Evolutionary conservation across 164 flowering plant genomes (phyloP), one percentile per base, ranked within the genome.

Genomic region (Warburgia ugandensis): DNA sequence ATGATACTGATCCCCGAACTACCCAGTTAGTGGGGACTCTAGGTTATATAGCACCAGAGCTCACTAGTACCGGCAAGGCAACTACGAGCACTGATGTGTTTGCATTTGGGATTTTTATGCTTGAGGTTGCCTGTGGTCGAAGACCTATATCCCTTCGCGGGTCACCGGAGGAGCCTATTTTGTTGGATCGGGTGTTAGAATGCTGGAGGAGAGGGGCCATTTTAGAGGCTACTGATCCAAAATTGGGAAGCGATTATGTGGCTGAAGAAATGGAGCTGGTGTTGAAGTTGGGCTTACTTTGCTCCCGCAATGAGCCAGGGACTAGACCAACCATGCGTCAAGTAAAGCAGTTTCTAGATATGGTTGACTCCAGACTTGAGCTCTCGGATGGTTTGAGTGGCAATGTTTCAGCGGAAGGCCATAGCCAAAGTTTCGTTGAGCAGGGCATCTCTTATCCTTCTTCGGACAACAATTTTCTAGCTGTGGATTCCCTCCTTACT

Each of bases 41-140:
- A 3, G 66, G 66, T 6, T 63, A 63, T 30, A 19, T 56, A 1
- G 52, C 64, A 9, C 64, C 64, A 5, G 67, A 63, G 45, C 27
- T 56, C 11, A 26, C 52, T 9, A 44, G 67, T 37, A 56, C 52
- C 5, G 67, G 58, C 2, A 56, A 50, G 56, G 57, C 52, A 3
- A 56, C 57, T 3, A 63, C 56, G 1, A 25, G 25, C 25, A 45
- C 62, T 5, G 67, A 63, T 29, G 61, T 63, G 40, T 63, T 49
- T 21, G 56, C 62, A 0, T 63, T 51, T 23, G 67, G 67, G 25
- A 52, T 27, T 3, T 51, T 63, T 31, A 21, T 63, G 53, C 57
- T 61, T 1, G 65, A 61, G 39, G 59, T 61, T 11, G 65, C 49
- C 9, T 60, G 64, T 19, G 64, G 64, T 23, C 44, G 46, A 21